These are phyloP conservation scores for Agaricus subrufescens DNA, from an alignment of 768 basidiomycete species.

Conservation along the genomic window DNA sequence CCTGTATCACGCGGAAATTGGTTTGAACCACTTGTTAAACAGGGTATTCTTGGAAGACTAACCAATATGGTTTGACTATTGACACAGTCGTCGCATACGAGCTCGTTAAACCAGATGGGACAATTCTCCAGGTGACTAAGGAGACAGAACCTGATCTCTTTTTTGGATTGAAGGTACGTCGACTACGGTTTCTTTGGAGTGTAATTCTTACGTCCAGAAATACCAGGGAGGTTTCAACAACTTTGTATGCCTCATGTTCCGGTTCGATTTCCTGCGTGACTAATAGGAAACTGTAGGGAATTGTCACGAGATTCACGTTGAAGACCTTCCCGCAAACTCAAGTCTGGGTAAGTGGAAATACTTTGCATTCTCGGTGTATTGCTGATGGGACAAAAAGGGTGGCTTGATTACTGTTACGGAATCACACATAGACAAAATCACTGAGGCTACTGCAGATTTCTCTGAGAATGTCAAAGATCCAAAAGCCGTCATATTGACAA, in stretches of 20 bases:
- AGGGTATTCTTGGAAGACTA: constrained; percentile 64
- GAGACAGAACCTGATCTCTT: constrained; percentile 32
- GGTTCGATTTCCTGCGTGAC: constrained; percentile 9
- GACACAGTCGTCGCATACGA: constrained; percentile 54
- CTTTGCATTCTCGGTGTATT: neutral
- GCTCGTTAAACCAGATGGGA: constrained; percentile 53
- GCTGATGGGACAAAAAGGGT: constrained; percentile 30
- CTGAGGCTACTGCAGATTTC: constrained; percentile 37
- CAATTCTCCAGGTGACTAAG: constrained; percentile 29
- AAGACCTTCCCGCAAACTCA: constrained; percentile 48
- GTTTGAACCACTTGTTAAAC: neutral
- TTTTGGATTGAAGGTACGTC: constrained; percentile 26
- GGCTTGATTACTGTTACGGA: constrained; percentile 37
- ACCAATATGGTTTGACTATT: constrained; percentile 55
- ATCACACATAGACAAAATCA: constrained; percentile 19
- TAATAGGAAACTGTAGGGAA: constrained; percentile 29
- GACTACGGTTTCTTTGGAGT: neutral
- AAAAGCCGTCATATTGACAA: constrained; percentile 45
- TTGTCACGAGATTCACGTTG: constrained; percentile 55
- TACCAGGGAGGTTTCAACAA: constrained; percentile 59
- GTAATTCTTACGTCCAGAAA: too few species aligned
- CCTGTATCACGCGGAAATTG: too few species aligned
- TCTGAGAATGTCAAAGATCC: constrained; percentile 40
- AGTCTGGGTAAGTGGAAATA: constrained; percentile 48
- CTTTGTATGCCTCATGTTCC: constrained; percentile 27